Evolutionary conservation across 306 rosid species (phyloP), one percentile per base, ranked within the genome.

Genomic region (Dalbergia cultrata): DNA sequence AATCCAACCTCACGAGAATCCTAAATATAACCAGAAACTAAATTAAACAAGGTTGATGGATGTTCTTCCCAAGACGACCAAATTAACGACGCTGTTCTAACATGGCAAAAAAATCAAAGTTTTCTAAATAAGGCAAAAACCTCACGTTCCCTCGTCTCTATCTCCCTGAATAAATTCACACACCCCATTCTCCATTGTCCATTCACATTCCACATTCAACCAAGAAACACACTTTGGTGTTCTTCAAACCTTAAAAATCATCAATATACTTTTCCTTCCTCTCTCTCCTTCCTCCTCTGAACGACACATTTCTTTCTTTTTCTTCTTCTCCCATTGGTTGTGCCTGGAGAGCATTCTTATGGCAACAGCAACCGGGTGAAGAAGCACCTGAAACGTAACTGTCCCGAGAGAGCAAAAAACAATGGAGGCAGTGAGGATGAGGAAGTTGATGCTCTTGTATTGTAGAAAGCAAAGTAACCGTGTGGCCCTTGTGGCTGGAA

Each of bases 401-500:
- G 67, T 57, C 56, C 34, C 62, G 47, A 62, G 10, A 59, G 49
- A 13, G 19, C 5, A 37, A 5, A 37, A 37, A 41, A 3, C 68
- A 47, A 92, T 91, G 94, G 97, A 91, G 80, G 56, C 63, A 39
- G 88, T 81, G 86, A 85, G 97, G 61, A 56, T 83, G 78, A 91
- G 77, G 73, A 81, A 84, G 60, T 75, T 89, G 73, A 80, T 83
- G 81, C 79, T 88, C 50, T 68, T 93, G 0, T 93, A 83, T 86
- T 81, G 81, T 74, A 74, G 76, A 83, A 86, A 72, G 26, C 88
- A 65, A 66, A 71, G 64, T 83, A 62, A 75, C 18, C 83, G 94
- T 78, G 81, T 83, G 5, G 86, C 93, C 53, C 93, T 93, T 75
- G 86, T 88, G 90, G 97, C 93, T 84, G 97, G 90, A 34, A 93